phyloP scores from a whole-genome alignment of 257 asterid species.

The Lycium ferocissimum region DNA sequence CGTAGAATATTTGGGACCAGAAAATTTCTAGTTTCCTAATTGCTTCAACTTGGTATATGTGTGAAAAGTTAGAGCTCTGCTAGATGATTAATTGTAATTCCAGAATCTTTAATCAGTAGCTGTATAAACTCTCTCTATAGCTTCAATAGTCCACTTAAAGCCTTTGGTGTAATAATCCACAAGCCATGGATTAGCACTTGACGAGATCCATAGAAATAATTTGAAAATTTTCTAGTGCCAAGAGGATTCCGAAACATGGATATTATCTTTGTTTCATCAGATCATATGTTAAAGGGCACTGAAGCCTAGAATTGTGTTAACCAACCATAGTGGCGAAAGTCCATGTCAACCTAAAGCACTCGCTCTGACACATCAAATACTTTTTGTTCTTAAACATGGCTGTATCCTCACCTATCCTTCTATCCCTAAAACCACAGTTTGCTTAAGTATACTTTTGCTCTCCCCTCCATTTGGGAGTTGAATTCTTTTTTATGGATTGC shows the following conservation, averaged over 20 bases:
- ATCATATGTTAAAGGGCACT: background rate
- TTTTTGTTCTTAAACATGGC: background rate
- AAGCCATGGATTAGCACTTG: background rate
- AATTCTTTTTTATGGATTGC: background rate
- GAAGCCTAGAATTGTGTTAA: background rate
- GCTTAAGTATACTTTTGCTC: background rate
- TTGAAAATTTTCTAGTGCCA: background rate
- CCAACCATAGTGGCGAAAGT: background rate
- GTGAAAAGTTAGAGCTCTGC: background rate
- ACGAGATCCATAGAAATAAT: background rate
- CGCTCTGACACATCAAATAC: background rate
- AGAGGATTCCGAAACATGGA: background rate
- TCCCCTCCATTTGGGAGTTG: background rate
- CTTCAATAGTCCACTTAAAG: no score
- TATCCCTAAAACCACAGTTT: background rate
- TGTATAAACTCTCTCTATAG: background rate
- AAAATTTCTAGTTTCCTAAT: background rate
- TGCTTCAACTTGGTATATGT: background rate
- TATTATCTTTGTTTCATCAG: no score
- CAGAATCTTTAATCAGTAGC: background rate
- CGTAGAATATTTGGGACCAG: background rate
- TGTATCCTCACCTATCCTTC: background rate
- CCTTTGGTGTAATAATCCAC: no score
- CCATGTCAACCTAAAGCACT: background rate
- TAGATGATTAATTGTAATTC: background rate